Percentiles rank a stretch among this genome's conserved stretches.
Evolutionary conservation across 352 stramenopile genomes (phyloP).

Genomic region (Phytophthora pisi): DNA sequence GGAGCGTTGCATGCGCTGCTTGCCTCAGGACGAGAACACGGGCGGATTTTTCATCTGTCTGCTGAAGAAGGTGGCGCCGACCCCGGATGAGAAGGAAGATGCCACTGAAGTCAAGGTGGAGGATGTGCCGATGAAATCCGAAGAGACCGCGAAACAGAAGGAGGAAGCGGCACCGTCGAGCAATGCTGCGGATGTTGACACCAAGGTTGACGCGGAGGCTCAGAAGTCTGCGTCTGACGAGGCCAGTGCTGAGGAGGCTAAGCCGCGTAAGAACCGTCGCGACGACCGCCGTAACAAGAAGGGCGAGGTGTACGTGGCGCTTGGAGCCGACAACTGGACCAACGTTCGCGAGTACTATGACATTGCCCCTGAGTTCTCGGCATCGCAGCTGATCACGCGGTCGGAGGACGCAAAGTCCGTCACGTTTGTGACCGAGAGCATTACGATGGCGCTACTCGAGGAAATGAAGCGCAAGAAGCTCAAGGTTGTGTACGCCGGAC

Average conservation of each 20-base stretch:
- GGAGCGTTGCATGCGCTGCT: conserved; percentile 95
- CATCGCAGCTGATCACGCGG: conserved; percentile 84
- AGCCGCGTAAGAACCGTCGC: conserved; percentile 40
- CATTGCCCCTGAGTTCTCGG: conserved; percentile 69
- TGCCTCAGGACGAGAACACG: conserved; percentile 96
- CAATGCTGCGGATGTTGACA: conserved; percentile 26
- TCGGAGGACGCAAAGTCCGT: conserved; percentile 88
- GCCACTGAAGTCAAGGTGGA: not conserved
- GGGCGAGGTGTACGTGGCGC: conserved; percentile 80
- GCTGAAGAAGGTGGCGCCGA: conserved; percentile 91
- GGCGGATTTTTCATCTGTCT: conserved; percentile 99
- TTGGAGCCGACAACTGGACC: conserved; percentile 60
- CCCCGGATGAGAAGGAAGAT: conserved; percentile 44
- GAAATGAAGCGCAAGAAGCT: conserved; percentile 89
- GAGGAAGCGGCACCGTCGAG: conserved; percentile 16
- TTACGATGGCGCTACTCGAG: conserved; percentile 79
- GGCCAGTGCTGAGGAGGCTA: conserved; percentile 27
- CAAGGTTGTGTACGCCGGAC: conserved; percentile 91
- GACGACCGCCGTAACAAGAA: conserved; percentile 60
- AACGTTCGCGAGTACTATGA: conserved; percentile 82
- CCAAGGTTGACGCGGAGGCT: conserved; percentile 22
- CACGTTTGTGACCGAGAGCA: conserved; percentile 86
- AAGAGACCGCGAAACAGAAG: conserved; percentile 10
- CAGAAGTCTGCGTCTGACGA: conserved; percentile 23
- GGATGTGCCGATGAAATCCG: conserved; percentile 23